Conservation (phyloP, 768 basidiomycete species). For the Boletales sp. region DNA sequence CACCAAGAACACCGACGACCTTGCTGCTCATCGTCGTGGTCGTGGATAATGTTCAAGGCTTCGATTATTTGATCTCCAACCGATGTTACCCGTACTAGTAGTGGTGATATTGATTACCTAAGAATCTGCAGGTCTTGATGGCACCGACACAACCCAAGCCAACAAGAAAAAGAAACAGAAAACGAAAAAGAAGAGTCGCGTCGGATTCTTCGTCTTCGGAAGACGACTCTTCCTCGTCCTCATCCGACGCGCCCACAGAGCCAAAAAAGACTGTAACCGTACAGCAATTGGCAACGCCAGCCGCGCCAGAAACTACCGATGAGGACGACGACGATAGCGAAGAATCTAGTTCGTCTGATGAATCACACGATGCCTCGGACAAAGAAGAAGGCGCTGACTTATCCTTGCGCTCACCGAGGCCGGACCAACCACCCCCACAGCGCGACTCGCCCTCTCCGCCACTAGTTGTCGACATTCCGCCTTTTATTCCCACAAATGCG, state of each 20-base stretch:
- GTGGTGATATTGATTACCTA: not conserved
- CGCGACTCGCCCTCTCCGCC: slow-evolving; percentile 27
- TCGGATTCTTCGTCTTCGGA: slow-evolving; percentile 44
- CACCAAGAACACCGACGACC: slow-evolving; percentile 28
- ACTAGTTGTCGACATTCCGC: slow-evolving; percentile 38
- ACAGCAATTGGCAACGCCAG: not conserved
- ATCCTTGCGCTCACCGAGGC: not conserved
- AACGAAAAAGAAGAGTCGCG: slow-evolving; percentile 50
- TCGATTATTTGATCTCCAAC: not conserved
- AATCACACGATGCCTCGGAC: slow-evolving; percentile 3
- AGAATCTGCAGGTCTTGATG: not conserved
- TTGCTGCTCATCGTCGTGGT: slow-evolving; percentile 22
- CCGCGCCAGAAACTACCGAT: not conserved
- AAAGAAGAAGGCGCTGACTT: slow-evolving; percentile 4
- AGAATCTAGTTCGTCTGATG: slow-evolving; percentile 21
- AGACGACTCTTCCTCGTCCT: slow-evolving; percentile 18
- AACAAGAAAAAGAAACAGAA: slow-evolving; percentile 47
- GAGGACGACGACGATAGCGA: slow-evolving; percentile 5
- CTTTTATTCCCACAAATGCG: slow-evolving; percentile 49
- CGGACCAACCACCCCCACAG: slow-evolving; percentile 1
- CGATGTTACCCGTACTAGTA: not conserved
- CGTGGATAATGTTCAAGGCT: not conserved
- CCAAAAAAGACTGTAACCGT: not conserved
- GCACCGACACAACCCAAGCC: slow-evolving; percentile 8
- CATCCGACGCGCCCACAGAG: slow-evolving; percentile 3